These are phyloP conservation scores for Moesziomyces globuligerus DNA, from an alignment of 1,284 basidiomycete genomes.

Conservation along the genomic window DNA sequence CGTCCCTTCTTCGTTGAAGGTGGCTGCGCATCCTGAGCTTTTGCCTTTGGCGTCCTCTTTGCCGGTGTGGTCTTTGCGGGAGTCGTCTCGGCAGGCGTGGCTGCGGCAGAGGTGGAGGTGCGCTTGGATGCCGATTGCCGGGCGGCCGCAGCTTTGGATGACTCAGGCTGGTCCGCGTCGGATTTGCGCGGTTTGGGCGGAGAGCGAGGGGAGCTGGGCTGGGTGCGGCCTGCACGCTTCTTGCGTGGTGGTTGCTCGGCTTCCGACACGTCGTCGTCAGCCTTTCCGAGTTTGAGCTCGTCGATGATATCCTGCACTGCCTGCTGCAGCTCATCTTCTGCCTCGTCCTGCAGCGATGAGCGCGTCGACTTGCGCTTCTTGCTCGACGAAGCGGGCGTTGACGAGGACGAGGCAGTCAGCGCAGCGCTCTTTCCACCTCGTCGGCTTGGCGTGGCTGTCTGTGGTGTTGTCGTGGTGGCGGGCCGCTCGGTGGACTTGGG, in stretches of 20 bases:
- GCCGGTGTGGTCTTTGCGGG: constrained; percentile 10
- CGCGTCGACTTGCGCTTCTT: constrained; percentile 18
- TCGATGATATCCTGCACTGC: constrained; percentile 18
- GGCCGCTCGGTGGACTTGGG: constrained; percentile 1
- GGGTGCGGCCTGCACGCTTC: constrained; percentile 13
- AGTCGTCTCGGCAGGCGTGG: too few species aligned
- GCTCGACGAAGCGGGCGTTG: constrained; percentile 9
- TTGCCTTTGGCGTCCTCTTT: background rate
- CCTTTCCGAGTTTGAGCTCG: constrained; percentile 1
- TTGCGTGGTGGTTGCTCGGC: constrained; percentile 29
- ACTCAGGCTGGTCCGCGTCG: background rate
- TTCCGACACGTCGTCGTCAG: constrained; percentile 6
- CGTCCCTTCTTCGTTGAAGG: background rate
- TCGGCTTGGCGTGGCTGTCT: constrained; percentile 3
- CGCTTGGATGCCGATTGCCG: too few species aligned
- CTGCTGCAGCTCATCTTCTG: constrained; percentile 6
- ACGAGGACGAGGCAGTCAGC: constrained; percentile 1
- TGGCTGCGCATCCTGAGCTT: too few species aligned
- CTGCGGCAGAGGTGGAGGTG: too few species aligned
- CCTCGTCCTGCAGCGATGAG: background rate
- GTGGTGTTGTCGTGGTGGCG: background rate
- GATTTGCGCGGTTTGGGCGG: constrained; percentile 2
- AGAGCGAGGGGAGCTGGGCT: constrained; percentile 1
- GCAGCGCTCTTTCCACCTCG: background rate
- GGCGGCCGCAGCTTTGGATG: constrained; percentile 1